Conservation (phyloP, 306 rosid species). For the Myrica gale region DNA sequence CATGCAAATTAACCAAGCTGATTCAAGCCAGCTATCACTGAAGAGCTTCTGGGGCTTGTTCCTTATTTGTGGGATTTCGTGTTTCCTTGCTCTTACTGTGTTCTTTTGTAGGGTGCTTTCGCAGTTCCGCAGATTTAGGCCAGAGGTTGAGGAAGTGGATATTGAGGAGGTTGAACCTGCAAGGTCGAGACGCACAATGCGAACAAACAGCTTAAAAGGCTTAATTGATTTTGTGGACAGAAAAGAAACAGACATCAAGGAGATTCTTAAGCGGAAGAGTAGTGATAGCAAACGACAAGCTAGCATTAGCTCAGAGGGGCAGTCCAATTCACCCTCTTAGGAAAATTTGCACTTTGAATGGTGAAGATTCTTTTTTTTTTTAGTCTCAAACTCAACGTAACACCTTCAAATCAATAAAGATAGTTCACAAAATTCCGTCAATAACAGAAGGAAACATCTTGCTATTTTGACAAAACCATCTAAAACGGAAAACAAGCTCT, state of each 20-base stretch:
- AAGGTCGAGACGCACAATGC: slow-evolving; percentile 29
- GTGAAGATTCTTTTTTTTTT: too few species aligned
- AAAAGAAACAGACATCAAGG: slow-evolving; percentile 60
- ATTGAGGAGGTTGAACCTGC: slow-evolving; percentile 38
- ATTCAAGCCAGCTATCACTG: slow-evolving; percentile 50
- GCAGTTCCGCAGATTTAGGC: slow-evolving; percentile 55
- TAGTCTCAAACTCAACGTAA: slow-evolving; percentile 14
- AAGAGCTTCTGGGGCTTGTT: slow-evolving; percentile 88
- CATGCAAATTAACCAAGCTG: slow-evolving; percentile 26
- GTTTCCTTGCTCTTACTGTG: slow-evolving; percentile 46
- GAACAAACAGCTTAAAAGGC: slow-evolving; percentile 47
- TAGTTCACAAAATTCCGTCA: slow-evolving; percentile 28
- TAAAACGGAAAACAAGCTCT: not conserved
- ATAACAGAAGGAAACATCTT: slow-evolving; percentile 15
- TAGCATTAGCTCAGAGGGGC: slow-evolving; percentile 32
- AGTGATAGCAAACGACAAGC: slow-evolving; percentile 37
- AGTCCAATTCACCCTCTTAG: slow-evolving; percentile 29
- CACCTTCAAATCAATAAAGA: slow-evolving; percentile 23
- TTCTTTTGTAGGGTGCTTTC: slow-evolving; percentile 48
- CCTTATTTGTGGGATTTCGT: slow-evolving; percentile 57
- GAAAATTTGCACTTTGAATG: slow-evolving; percentile 14
- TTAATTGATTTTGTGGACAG: slow-evolving; percentile 57
- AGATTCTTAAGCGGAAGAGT: slow-evolving; percentile 47
- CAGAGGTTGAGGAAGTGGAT: slow-evolving; percentile 31
- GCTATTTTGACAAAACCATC: slow-evolving; percentile 7